Evolutionary conservation across 345 rosid genomes (phyloP).

Genomic region (Durio zibethinus): DNA sequence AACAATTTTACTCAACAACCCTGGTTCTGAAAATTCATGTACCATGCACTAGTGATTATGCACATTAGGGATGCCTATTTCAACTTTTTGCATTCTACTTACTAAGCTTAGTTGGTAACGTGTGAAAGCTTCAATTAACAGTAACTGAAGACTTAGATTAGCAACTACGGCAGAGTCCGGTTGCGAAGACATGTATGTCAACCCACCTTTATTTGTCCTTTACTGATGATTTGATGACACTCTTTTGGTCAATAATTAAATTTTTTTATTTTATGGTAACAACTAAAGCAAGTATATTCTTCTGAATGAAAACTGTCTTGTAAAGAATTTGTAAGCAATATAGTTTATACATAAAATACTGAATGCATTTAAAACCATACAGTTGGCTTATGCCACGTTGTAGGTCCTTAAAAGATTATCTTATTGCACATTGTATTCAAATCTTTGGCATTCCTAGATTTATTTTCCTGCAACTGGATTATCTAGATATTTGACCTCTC

Average conservation of each 20-base stretch:
- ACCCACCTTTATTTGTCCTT: neutral
- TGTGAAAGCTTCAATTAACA: neutral
- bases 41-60: neutral
- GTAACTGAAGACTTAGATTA: neutral
- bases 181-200: neutral
- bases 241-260: constrained; percentile 3
- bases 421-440: neutral
- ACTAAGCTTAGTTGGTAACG: neutral
- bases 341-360: neutral
- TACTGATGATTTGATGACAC: neutral
- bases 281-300: neutral
- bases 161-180: neutral
- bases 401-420: constrained; percentile 2
- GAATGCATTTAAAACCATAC: neutral
- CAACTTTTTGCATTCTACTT: neutral
- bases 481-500: neutral
- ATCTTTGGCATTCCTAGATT: neutral
- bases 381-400: neutral
- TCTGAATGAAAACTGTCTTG: neutral
- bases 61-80: neutral
- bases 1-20: neutral
- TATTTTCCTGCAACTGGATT: neutral
- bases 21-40: neutral
- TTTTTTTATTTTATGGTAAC: neutral
- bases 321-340: neutral